These are phyloP conservation scores for Gossypium stocksii DNA, from an alignment of 345 rosid species.

Conservation along the genomic window DNA sequence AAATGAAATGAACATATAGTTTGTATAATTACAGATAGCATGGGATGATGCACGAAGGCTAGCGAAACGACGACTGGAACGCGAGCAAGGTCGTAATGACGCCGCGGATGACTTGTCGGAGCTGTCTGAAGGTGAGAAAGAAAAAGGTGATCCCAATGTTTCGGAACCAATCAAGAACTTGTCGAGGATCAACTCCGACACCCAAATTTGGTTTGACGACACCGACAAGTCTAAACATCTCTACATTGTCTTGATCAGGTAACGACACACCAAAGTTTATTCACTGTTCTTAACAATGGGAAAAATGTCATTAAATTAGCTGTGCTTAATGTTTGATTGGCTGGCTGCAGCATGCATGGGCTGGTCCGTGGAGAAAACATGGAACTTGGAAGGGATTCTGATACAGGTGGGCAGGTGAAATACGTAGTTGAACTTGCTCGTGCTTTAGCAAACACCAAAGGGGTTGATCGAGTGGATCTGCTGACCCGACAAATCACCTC, in stretches of 20 bases:
- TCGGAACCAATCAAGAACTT: slow-evolving; percentile 40
- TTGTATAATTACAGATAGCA: slow-evolving; percentile 39
- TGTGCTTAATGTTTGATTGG: background rate
- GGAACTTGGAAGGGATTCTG: slow-evolving; percentile 83
- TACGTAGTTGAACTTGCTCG: slow-evolving; percentile 71
- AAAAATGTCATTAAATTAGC: background rate
- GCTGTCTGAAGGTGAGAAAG: slow-evolving; percentile 85
- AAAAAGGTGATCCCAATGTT: slow-evolving; percentile 35
- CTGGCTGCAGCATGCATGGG: slow-evolving; percentile 50
- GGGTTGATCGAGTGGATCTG: slow-evolving; percentile 61
- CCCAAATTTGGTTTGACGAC: slow-evolving; percentile 65
- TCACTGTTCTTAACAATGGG: background rate
- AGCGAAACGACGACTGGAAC: slow-evolving; percentile 52
- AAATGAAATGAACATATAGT: background rate
- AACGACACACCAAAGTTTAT: background rate
- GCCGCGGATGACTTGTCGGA: slow-evolving; percentile 78
- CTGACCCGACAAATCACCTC: slow-evolving; percentile 63
- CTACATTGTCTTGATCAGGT: slow-evolving; percentile 81
- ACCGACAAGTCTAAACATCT: slow-evolving; percentile 48
- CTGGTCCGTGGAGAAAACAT: slow-evolving; percentile 74
- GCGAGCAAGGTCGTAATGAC: slow-evolving; percentile 73
- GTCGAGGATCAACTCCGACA: slow-evolving; percentile 55
- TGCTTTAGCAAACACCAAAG: slow-evolving; percentile 53
- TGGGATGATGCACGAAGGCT: slow-evolving; percentile 66
- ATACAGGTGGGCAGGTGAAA: slow-evolving; percentile 77